Percentiles rank a stretch among this genome's conserved stretches.
Conservation (phyloP, 768 basidiomycete genomes). For the Tricholoma matsutake region DNA sequence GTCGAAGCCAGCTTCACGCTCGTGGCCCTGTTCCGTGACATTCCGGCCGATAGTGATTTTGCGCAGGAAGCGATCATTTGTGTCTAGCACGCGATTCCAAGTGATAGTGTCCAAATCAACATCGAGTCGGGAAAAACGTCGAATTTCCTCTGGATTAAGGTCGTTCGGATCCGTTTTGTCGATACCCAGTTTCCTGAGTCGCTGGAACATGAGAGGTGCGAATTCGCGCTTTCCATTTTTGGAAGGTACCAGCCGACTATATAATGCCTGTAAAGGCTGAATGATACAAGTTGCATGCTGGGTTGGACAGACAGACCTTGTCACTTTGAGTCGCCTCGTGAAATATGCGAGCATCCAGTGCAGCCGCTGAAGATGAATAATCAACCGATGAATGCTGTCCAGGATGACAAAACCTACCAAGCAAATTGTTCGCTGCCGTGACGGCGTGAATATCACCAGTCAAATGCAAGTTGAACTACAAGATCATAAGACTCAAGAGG, state of each 20-base stretch:
- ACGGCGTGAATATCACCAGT: constrained; percentile 99
- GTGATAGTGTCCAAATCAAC: constrained; percentile 90
- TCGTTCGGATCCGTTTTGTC: constrained; percentile 90
- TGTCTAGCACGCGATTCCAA: constrained; percentile 97
- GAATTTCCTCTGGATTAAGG: constrained; percentile 89
- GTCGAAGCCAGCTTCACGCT: constrained; percentile 90
- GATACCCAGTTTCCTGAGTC: constrained; percentile 92
- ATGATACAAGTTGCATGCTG: neutral
- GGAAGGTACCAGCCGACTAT: constrained; percentile 84
- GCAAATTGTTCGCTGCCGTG: constrained; percentile 93
- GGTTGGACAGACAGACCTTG: constrained; percentile 48
- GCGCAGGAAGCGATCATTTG: constrained; percentile 95
- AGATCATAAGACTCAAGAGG: neutral
- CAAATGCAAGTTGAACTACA: constrained; percentile 89
- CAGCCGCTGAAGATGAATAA: constrained; percentile 62
- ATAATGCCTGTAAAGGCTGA: constrained; percentile 56
- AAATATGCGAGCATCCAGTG: constrained; percentile 95
- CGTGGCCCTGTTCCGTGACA: constrained; percentile 84
- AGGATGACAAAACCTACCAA: constrained; percentile 49
- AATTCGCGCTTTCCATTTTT: constrained; percentile 96
- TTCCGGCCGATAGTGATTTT: constrained; percentile 92
- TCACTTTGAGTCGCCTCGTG: constrained; percentile 95
- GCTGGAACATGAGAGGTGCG: constrained; percentile 93
- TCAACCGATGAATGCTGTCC: constrained; percentile 5
- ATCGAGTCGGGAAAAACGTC: constrained; percentile 86